Evolutionary conservation across 148 eudicot species (phyloP).

Genomic region (Diospyros kaki): DNA sequence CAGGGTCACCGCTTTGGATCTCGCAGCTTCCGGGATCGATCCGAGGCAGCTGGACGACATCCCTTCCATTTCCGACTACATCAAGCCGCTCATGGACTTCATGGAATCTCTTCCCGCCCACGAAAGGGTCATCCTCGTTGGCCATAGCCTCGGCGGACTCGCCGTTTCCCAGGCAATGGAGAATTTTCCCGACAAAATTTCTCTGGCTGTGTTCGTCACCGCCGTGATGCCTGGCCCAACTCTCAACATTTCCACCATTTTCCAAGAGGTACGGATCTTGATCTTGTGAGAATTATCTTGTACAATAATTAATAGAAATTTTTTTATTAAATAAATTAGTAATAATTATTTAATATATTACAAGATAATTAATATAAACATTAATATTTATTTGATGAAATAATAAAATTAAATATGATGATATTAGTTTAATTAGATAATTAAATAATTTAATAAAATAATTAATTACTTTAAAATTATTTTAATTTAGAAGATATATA

Average conservation of each 20-base stretch:
- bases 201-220: constrained; percentile 12
- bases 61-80: constrained; percentile 12
- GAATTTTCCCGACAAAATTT: constrained; percentile 10
- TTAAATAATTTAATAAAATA: too few relatives aligned
- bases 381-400: too few relatives aligned
- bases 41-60: not conserved
- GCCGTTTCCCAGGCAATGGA: constrained; percentile 10
- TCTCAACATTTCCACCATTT: constrained; percentile 14
- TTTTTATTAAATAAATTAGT: too few relatives aligned
- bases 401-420: too few relatives aligned
- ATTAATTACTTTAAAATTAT: too few relatives aligned
- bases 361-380: too few relatives aligned
- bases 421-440: too few relatives aligned
- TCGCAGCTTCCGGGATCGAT: too few relatives aligned
- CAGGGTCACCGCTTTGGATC: too few relatives aligned
- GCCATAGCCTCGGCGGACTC: constrained; percentile 11
- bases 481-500: too few relatives aligned
- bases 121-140: constrained; percentile 6
- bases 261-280: not conserved
- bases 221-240: constrained; percentile 12
- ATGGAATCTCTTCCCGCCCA: constrained; percentile 1
- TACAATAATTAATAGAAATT: not conserved
- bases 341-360: too few relatives aligned
- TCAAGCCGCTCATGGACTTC: constrained; percentile 12
- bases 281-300: not conserved